These are phyloP conservation scores for Boletus sp. DNA, from an alignment of 768 basidiomycete species.

Conservation along the genomic window DNA sequence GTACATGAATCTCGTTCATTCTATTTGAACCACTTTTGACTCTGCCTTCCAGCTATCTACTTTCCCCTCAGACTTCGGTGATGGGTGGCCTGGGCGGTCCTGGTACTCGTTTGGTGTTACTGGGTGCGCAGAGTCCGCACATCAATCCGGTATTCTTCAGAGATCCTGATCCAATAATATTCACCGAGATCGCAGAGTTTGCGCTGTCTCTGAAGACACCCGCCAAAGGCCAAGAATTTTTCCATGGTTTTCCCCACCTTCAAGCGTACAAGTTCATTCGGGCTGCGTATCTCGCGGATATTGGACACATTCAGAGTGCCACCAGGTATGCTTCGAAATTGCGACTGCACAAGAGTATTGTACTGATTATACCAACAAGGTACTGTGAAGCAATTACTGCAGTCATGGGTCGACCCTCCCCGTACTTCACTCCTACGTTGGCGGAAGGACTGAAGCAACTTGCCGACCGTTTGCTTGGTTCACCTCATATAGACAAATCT, in stretches of 20 bases:
- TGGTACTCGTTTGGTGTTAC: slow-evolving; percentile 63
- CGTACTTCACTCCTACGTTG: slow-evolving; percentile 64
- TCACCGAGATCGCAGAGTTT: slow-evolving; percentile 92
- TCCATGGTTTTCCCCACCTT: slow-evolving; percentile 78
- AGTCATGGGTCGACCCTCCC: slow-evolving; percentile 59
- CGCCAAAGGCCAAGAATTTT: slow-evolving; percentile 83
- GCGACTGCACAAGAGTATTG: neutral
- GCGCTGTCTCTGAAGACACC: slow-evolving; percentile 73
- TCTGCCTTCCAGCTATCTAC: slow-evolving; percentile 60
- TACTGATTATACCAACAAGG: slow-evolving; percentile 46
- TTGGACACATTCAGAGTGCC: slow-evolving; percentile 75
- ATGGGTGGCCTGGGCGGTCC: slow-evolving; percentile 70
- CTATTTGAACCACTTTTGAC: slow-evolving; percentile 2
- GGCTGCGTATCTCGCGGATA: slow-evolving; percentile 74
- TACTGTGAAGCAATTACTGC: slow-evolving; percentile 90
- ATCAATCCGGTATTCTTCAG: slow-evolving; percentile 50
- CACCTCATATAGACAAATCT: slow-evolving; percentile 71
- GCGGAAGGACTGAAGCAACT: slow-evolving; percentile 76
- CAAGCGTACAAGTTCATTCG: slow-evolving; percentile 85
- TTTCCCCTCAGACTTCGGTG: slow-evolving; percentile 78
- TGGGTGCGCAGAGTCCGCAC: slow-evolving; percentile 67
- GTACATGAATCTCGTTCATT: slow-evolving; percentile 40
- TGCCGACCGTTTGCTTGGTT: slow-evolving; percentile 72
- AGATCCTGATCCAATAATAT: slow-evolving; percentile 73
- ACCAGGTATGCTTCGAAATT: slow-evolving; percentile 51